These are phyloP conservation scores for Rhynchospora pubera DNA, from an alignment of 176 grass and related monocot genomes.

Conservation along the genomic window DNA sequence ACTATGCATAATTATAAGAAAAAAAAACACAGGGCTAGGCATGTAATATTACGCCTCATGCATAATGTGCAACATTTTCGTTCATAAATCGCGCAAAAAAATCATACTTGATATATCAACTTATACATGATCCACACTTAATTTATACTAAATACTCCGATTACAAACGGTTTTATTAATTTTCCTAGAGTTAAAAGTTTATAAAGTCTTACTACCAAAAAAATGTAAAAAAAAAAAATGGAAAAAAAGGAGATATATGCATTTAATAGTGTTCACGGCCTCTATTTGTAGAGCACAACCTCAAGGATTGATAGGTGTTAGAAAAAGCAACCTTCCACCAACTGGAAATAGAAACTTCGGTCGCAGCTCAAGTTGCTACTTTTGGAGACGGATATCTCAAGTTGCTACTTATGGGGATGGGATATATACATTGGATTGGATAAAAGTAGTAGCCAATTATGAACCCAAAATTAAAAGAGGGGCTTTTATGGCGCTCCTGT, in stretches of 20 bases:
- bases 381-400: not conserved
- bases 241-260: not conserved
- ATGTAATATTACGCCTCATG: too few relatives aligned
- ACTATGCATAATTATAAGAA: too few relatives aligned
- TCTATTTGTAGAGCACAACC: not conserved
- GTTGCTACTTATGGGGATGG: not conserved
- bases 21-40: too few relatives aligned
- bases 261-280: not conserved
- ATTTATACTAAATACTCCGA: too few relatives aligned
- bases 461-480: not conserved
- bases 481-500: too few relatives aligned
- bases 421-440: not conserved
- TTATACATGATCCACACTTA: too few relatives aligned
- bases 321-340: slow-evolving; percentile 8
- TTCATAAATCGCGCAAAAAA: too few relatives aligned
- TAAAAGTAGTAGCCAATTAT: slow-evolving; percentile 7
- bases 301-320: not conserved
- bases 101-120: too few relatives aligned
- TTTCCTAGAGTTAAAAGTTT: not conserved
- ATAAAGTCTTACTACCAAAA: not conserved
- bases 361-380: not conserved
- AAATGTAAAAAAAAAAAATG: not conserved
- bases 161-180: not conserved
- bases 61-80: too few relatives aligned
- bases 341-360: slow-evolving; percentile 1